Conservation (phyloP, 2,329 filamentous ascomycete species). For the Aspergillus phoenicis region DNA sequence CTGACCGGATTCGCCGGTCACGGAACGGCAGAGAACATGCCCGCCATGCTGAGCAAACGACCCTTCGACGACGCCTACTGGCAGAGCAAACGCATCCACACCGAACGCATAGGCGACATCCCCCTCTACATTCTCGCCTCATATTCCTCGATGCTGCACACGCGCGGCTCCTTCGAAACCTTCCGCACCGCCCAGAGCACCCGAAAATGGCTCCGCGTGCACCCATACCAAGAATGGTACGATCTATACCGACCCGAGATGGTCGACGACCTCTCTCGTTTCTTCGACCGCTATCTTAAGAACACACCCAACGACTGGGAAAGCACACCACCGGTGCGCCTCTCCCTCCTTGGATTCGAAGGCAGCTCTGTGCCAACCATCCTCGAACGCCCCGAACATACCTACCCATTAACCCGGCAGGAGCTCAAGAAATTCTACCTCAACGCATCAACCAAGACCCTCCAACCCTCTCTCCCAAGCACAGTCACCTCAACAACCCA, state of each 20-base stretch:
- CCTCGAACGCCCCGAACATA: not conserved
- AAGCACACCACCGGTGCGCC: slow-evolving; percentile 11
- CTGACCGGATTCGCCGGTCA: slow-evolving; percentile 17
- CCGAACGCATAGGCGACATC: slow-evolving; percentile 21
- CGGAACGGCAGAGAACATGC: slow-evolving; percentile 11
- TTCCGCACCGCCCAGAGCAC: slow-evolving; percentile 18
- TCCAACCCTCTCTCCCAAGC: not conserved
- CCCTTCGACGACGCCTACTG: slow-evolving; percentile 27
- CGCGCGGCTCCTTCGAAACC: slow-evolving; percentile 23
- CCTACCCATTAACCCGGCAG: not conserved
- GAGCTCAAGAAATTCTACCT: slow-evolving; percentile 4
- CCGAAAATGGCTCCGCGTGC: slow-evolving; percentile 25
- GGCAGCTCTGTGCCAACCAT: not conserved
- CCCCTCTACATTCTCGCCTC: slow-evolving; percentile 29
- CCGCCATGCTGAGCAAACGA: slow-evolving; percentile 18
- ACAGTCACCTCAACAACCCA: not conserved
- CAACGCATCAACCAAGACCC: not conserved
- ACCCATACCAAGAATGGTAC: slow-evolving; percentile 13
- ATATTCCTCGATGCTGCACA: slow-evolving; percentile 28
- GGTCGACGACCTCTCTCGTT: slow-evolving; percentile 12
- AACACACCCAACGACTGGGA: slow-evolving; percentile 12
- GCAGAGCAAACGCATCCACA: slow-evolving; percentile 26
- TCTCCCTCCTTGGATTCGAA: slow-evolving; percentile 6
- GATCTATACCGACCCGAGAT: slow-evolving; percentile 11
- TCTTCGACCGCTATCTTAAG: slow-evolving; percentile 11